These are phyloP conservation scores for Solanum verrucosum DNA, from an alignment of 257 asterid genomes.

Conservation along the genomic window DNA sequence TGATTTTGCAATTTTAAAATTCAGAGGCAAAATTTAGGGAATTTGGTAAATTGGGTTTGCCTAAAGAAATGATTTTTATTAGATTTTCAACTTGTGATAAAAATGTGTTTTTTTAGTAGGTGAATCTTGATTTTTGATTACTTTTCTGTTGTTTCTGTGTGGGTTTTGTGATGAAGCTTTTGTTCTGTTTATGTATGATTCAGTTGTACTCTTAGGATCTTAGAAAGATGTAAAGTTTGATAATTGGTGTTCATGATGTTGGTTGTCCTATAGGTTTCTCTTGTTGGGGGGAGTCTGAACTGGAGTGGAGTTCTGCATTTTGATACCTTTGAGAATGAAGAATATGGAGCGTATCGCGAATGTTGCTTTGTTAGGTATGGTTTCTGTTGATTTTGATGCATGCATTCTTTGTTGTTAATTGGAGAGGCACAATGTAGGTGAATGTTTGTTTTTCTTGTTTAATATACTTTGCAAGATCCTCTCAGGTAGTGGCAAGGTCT, in stretches of 20 bases:
- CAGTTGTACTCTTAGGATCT: no score
- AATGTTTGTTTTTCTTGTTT: neutral
- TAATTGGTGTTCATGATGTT: neutral
- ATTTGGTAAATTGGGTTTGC: neutral
- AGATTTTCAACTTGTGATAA: neutral
- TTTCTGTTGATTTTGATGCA: neutral
- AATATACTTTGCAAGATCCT: no score
- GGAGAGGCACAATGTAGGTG: neutral
- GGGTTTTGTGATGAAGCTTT: neutral
- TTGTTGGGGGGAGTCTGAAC: neutral
- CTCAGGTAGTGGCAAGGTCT: no score
- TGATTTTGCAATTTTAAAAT: neutral
- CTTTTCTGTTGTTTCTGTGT: neutral
- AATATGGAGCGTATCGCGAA: slow-evolving; percentile 29
- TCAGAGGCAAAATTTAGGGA: neutral
- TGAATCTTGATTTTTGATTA: neutral
- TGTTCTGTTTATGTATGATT: neutral
- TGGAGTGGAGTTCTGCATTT: neutral
- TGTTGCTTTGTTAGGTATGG: slow-evolving; percentile 32
- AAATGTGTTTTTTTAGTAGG: neutral
- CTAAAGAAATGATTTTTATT: neutral
- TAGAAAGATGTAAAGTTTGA: neutral
- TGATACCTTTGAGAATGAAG: slow-evolving; percentile 13
- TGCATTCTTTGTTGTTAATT: neutral
- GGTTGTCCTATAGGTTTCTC: neutral